Evolutionary conservation across 2,329 filamentous ascomycete genomes (phyloP).

Genomic region (Sporothrix curviconia): DNA sequence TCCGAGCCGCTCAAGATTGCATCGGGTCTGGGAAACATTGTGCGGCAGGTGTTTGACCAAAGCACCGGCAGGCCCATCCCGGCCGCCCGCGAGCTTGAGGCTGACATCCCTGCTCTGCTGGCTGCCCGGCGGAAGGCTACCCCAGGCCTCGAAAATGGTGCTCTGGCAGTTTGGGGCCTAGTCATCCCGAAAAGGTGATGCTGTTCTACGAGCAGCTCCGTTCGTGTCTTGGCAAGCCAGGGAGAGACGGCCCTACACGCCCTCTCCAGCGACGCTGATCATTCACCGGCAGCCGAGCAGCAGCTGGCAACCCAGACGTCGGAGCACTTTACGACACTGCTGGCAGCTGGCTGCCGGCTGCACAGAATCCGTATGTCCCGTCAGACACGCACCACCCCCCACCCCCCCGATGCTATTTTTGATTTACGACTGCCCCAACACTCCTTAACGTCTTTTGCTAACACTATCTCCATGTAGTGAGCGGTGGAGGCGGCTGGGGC

Average conservation of each 20-base stretch:
- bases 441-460: neutral
- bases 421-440: neutral
- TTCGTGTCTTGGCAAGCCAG: constrained; percentile 15
- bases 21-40: constrained; percentile 70
- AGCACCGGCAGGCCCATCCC: constrained; percentile 39
- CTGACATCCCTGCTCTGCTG: constrained; percentile 40
- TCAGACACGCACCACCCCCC: too few relatives aligned
- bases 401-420: constrained; percentile 24
- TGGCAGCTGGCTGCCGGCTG: constrained; percentile 39
- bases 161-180: constrained; percentile 67
- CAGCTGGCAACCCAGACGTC: constrained; percentile 22
- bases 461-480: constrained; percentile 40
- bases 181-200: constrained; percentile 41
- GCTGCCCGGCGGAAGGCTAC: constrained; percentile 6
- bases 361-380: constrained; percentile 37
- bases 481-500: constrained; percentile 81
- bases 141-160: constrained; percentile 24
- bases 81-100: constrained; percentile 67
- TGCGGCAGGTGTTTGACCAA: constrained; percentile 53
- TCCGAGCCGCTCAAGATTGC: constrained; percentile 56
- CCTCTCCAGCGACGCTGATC: constrained; percentile 1
- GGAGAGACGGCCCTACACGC: neutral
- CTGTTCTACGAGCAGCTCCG: constrained; percentile 21
- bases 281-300: constrained; percentile 23
- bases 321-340: constrained; percentile 29